Percentiles rank a stretch among this genome's conserved stretches.
phyloP scores from a whole-genome alignment of 2,329 filamentous ascomycete genomes.

The Biscogniauxia sp. region DNA sequence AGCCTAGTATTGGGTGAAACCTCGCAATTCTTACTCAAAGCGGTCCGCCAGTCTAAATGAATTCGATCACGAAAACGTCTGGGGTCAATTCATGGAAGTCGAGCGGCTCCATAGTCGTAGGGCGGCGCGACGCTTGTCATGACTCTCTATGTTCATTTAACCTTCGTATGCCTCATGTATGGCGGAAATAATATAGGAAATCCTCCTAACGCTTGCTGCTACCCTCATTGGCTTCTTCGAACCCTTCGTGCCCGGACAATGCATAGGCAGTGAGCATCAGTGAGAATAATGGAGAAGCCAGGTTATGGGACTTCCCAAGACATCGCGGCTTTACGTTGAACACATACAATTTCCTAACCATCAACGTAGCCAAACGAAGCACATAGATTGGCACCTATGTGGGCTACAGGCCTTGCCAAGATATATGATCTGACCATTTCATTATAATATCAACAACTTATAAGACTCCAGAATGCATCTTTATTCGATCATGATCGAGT shows the following conservation, averaged over 20 bases:
- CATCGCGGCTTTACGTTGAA: neutral
- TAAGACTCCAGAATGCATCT: neutral
- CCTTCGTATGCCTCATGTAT: neutral
- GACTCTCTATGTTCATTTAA: neutral
- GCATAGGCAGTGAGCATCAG: neutral
- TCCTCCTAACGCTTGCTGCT: neutral
- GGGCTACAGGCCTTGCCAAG: neutral
- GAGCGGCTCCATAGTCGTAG: neutral
- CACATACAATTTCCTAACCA: neutral
- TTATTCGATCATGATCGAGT: neutral
- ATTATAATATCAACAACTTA: neutral
- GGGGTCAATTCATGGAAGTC: neutral
- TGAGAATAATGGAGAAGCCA: neutral
- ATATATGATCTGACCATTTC: neutral
- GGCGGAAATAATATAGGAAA: neutral
- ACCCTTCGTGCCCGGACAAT: neutral
- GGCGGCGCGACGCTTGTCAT: neutral
- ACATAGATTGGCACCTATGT: neutral
- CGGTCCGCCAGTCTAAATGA: neutral
- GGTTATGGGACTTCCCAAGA: neutral
- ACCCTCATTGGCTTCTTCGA: neutral
- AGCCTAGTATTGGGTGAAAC: neutral
- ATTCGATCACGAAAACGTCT: neutral
- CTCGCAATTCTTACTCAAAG: neutral
- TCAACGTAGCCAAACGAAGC: neutral